These are phyloP conservation scores for Curvularia eragrostidis DNA, from an alignment of 2,329 filamentous ascomycete genomes.

Conservation along the genomic window DNA sequence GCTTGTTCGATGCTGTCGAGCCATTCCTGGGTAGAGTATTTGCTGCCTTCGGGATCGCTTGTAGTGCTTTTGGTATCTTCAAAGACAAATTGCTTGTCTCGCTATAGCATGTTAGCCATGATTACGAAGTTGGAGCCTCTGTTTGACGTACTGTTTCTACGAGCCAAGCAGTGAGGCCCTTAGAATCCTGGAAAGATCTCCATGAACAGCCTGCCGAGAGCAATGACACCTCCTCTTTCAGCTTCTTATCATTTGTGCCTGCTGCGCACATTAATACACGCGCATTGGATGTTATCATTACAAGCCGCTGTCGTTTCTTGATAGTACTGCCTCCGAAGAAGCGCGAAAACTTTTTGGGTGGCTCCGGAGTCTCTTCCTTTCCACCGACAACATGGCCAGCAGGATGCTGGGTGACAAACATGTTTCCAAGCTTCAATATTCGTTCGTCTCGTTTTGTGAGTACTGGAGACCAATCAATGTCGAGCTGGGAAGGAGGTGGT, in stretches of 20 bases:
- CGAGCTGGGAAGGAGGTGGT: conserved; percentile 62
- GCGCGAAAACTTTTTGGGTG: conserved; percentile 82
- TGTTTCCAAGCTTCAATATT: conserved; percentile 90
- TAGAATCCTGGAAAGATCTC: conserved; percentile 82
- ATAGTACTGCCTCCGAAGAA: conserved; percentile 92
- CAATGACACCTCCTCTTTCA: conserved; percentile 90
- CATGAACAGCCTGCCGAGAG: conserved; percentile 76
- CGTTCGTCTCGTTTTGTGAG: conserved; percentile 89
- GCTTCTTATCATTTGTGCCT: conserved; percentile 93
- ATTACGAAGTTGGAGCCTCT: neutral
- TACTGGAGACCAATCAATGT: conserved; percentile 88
- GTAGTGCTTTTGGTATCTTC: conserved; percentile 84
- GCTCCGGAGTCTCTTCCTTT: conserved; percentile 69
- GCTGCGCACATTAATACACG: conserved; percentile 89
- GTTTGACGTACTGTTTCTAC: conserved; percentile 82
- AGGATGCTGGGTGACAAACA: conserved; percentile 82
- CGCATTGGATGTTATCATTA: conserved; percentile 92
- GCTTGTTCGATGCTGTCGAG: conserved; percentile 86
- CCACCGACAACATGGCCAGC: conserved; percentile 75
- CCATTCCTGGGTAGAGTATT: conserved; percentile 85
- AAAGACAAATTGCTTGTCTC: conserved; percentile 88
- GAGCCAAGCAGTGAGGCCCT: conserved; percentile 86
- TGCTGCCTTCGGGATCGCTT: conserved; percentile 67
- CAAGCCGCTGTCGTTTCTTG: conserved; percentile 90
- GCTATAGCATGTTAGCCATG: conserved; percentile 58